phyloP scores from a whole-genome alignment of 208 protist species.

The Acanthamoeba rhysodes region DNA sequence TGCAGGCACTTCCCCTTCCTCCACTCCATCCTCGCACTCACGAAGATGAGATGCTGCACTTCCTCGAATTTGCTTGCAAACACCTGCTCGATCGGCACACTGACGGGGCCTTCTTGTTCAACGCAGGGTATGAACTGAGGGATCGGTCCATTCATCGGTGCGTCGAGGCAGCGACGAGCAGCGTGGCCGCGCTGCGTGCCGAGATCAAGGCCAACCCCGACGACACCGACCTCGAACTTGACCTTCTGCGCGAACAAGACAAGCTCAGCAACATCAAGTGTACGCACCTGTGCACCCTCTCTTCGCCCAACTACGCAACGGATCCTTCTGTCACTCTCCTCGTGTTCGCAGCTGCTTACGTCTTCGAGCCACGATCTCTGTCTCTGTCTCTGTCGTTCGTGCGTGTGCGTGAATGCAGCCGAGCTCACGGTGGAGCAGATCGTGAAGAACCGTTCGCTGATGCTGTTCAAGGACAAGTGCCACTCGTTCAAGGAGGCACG shows the following conservation, averaged over 20 bases:
- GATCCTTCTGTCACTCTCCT: neutral
- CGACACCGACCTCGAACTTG: constrained; percentile 56
- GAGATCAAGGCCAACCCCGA: constrained; percentile 46
- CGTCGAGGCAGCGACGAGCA: neutral
- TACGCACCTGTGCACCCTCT: neutral
- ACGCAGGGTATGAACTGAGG: constrained; percentile 43
- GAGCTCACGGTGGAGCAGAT: constrained; percentile 54
- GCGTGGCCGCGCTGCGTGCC: neutral
- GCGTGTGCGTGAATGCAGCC: neutral
- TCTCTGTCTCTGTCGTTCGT: neutral
- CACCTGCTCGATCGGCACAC: neutral
- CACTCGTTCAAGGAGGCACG: constrained; percentile 31
- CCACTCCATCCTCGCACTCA: neutral
- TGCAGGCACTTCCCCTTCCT: neutral
- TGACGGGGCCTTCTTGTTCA: neutral
- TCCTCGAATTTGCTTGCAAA: neutral
- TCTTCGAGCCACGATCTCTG: neutral
- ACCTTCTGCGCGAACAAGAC: constrained; percentile 12
- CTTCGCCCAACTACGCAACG: neutral
- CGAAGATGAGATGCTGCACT: neutral
- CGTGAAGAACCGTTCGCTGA: constrained; percentile 63
- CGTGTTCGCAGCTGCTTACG: neutral
- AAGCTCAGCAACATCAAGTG: constrained; percentile 67
- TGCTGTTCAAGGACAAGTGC: constrained; percentile 65
- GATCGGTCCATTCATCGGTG: constrained; percentile 14